Percentiles rank a stretch among this genome's conserved stretches.
Evolutionary conservation across 169 alveolate species (phyloP).

Genomic region (Plasmodium inui): DNA sequence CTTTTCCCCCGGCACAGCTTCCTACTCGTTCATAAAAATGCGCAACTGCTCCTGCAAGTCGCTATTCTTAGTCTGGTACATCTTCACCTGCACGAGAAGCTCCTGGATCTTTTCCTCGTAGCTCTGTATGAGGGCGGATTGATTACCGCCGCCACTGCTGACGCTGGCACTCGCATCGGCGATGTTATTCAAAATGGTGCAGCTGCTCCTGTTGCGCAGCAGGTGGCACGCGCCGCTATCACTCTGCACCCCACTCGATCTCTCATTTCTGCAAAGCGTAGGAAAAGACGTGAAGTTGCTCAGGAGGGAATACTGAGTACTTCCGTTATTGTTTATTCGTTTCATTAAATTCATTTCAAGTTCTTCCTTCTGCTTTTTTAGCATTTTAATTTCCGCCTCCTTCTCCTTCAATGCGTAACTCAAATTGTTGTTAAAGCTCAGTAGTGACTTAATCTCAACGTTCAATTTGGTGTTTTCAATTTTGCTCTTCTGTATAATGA

Average conservation of each 20-base stretch:
- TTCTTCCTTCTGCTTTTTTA: conserved; percentile 71
- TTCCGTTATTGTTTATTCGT: conserved; percentile 4
- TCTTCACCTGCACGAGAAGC: conserved; percentile 31
- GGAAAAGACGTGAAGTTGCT: background rate
- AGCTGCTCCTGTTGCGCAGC: background rate
- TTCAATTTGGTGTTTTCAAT: conserved; percentile 55
- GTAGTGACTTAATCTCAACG: conserved; percentile 56
- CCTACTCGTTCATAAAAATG: conserved; percentile 57
- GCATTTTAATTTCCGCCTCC: conserved; percentile 63
- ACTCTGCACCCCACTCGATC: background rate
- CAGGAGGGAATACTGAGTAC: conserved; percentile 9
- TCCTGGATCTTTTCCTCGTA: conserved; percentile 69
- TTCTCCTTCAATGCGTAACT: conserved; percentile 65
- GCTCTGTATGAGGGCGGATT: conserved; percentile 3
- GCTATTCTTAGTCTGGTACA: conserved; percentile 48
- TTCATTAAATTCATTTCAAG: conserved; percentile 62
- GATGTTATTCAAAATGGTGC: background rate
- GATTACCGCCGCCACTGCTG: background rate
- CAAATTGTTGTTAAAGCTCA: conserved; percentile 68
- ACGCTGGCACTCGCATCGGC: background rate
- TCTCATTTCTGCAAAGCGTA: background rate
- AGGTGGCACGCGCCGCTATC: background rate
- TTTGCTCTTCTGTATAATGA: conserved; percentile 46
- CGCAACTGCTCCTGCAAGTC: conserved; percentile 75
- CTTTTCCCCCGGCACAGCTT: background rate